A percentile compares a stretch with the other conserved stretches of the same genome.
phyloP scores from a whole-genome alignment of 2,329 filamentous ascomycete species.

The Fusarium sp. region DNA sequence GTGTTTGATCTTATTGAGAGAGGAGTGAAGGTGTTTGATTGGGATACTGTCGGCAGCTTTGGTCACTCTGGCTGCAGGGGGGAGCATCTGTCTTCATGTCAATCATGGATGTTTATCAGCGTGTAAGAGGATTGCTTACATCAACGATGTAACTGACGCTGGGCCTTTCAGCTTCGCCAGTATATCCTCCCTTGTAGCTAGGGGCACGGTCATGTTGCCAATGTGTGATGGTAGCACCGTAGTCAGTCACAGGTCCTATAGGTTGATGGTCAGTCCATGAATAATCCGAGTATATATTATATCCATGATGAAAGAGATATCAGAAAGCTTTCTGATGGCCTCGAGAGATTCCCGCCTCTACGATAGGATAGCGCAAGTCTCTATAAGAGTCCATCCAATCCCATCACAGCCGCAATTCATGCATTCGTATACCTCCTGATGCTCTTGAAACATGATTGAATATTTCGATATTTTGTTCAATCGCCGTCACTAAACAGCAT shows the following conservation, averaged over 20 bases:
- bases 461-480: not conserved
- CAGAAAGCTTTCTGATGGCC: not conserved
- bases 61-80: conserved; percentile 79
- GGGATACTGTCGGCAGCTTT: conserved; percentile 88
- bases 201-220: conserved; percentile 84
- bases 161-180: conserved; percentile 83
- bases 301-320: conserved; percentile 2
- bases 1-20: conserved; percentile 97
- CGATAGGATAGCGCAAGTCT: not conserved
- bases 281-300: conserved; percentile 12
- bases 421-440: not conserved
- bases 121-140: conserved; percentile 61
- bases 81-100: conserved; percentile 74
- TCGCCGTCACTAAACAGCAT: conserved; percentile 27
- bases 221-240: conserved; percentile 87
- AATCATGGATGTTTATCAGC: conserved; percentile 16
- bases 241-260: conserved; percentile 89
- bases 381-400: not conserved
- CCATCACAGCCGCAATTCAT: not conserved
- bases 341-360: not conserved
- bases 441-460: not conserved
- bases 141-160: conserved; percentile 91
- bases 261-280: conserved; percentile 36
- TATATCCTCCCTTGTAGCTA: conserved; percentile 76
- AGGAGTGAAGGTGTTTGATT: conserved; percentile 96